These are phyloP conservation scores for Thyridium curvatum DNA, from an alignment of 2,329 filamentous ascomycete species.

Conservation along the genomic window DNA sequence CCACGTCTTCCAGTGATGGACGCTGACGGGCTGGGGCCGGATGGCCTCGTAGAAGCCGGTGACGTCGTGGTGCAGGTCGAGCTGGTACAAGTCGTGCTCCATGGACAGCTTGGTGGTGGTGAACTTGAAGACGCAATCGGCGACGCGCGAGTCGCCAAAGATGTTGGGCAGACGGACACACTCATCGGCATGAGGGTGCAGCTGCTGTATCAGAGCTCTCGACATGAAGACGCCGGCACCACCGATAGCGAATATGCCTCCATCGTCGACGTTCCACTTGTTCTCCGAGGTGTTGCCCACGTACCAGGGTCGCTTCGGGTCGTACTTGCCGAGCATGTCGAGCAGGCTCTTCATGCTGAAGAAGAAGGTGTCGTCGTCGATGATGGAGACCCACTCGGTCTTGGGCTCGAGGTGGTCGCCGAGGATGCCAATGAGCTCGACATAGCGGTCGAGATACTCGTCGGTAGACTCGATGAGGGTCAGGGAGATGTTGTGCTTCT, in stretches of 20 bases:
- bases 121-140: constrained; percentile 59
- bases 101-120: constrained; percentile 51
- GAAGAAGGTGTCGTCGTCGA: constrained; percentile 63
- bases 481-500: constrained; percentile 3
- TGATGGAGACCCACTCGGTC: constrained; percentile 55
- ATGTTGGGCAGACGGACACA: constrained; percentile 42
- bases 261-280: constrained; percentile 50
- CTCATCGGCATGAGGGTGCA: constrained; percentile 20
- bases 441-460: constrained; percentile 7
- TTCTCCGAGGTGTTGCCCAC: constrained; percentile 58
- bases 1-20: constrained; percentile 56
- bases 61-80: constrained; percentile 54
- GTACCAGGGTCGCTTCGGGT: constrained; percentile 47
- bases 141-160: constrained; percentile 52
- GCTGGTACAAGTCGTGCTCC: constrained; percentile 52
- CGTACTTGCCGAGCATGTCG: constrained; percentile 43
- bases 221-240: constrained; percentile 59
- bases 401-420: constrained; percentile 8
- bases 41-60: constrained; percentile 60
- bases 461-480: constrained; percentile 3
- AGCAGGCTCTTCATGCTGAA: constrained; percentile 49
- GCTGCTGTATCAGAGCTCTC: constrained; percentile 29
- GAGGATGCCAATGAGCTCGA: constrained; percentile 5
- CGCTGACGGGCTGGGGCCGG: constrained; percentile 44
- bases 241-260: constrained; percentile 58